These are phyloP conservation scores for Cucurbita argyrosperma DNA, from an alignment of 306 rosid genomes.

Conservation along the genomic window DNA sequence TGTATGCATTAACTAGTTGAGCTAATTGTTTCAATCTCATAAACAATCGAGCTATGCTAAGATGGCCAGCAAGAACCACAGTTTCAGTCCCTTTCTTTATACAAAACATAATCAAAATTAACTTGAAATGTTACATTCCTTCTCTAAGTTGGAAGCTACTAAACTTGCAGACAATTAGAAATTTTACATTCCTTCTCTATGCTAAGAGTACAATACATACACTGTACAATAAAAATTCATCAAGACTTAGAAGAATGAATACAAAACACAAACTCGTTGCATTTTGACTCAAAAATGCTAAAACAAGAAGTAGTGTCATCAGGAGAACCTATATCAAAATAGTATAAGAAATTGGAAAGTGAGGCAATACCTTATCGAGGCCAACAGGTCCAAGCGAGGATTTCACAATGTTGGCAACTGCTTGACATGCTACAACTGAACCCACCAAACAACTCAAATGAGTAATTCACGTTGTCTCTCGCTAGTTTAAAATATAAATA, in stretches of 20 bases:
- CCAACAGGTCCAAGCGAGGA: slow-evolving; percentile 94
- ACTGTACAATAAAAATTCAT: neutral
- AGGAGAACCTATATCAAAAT: neutral
- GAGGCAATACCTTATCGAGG: slow-evolving; percentile 64
- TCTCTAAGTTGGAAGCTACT: neutral
- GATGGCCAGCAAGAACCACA: neutral
- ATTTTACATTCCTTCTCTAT: neutral
- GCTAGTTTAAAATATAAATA: neutral
- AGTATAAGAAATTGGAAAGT: neutral
- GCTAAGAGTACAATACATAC: neutral
- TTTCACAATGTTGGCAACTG: slow-evolving; percentile 86
- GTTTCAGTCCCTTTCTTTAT: neutral
- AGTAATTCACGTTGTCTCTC: neutral
- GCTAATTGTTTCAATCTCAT: neutral
- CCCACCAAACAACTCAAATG: neutral
- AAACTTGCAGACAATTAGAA: neutral
- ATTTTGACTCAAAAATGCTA: neutral
- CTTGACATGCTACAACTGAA: slow-evolving; percentile 78
- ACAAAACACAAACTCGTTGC: neutral
- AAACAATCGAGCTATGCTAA: neutral
- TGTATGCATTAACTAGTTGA: too few relatives aligned
- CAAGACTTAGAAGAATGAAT: neutral
- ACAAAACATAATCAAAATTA: neutral
- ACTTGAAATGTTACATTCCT: neutral
- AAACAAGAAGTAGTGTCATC: neutral